phyloP scores from a whole-genome alignment of 2,329 filamentous ascomycete species.

The Claviceps lovelessii region DNA sequence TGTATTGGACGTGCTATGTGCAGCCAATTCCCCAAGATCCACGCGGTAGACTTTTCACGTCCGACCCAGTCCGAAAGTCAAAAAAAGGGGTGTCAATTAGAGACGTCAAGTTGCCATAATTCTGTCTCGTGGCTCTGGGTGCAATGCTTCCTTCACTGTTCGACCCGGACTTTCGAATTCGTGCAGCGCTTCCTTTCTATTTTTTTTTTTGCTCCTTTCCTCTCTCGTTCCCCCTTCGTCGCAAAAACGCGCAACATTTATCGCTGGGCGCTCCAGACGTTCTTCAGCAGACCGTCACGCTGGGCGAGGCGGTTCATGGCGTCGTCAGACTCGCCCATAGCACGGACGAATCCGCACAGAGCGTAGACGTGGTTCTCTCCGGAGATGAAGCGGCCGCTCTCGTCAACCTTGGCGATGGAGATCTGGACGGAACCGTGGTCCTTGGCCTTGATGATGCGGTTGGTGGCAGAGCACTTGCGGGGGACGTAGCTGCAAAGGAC shows the following conservation, averaged over 20 bases:
- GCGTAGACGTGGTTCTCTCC: slow-evolving; percentile 97
- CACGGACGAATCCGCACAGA: slow-evolving; percentile 92
- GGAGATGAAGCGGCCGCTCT: slow-evolving; percentile 85
- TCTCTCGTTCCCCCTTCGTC: slow-evolving; percentile 4
- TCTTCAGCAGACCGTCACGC: slow-evolving; percentile 93
- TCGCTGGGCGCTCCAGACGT: slow-evolving; percentile 73
- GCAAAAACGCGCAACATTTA: slow-evolving; percentile 25
- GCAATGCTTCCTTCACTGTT: not conserved
- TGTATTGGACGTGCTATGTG: slow-evolving; percentile 30
- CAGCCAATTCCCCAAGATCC: slow-evolving; percentile 29
- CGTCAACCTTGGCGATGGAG: slow-evolving; percentile 93
- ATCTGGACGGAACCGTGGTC: slow-evolving; percentile 98
- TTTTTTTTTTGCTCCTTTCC: slow-evolving; percentile 3
- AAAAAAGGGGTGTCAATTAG: slow-evolving; percentile 5
- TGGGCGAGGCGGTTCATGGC: slow-evolving; percentile 89
- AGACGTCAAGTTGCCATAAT: slow-evolving; percentile 4
- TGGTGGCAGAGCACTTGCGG: slow-evolving; percentile 96
- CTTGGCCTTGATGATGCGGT: slow-evolving; percentile 99
- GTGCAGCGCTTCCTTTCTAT: slow-evolving; percentile 5
- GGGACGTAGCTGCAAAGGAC: slow-evolving; percentile 64
- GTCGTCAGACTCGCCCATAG: slow-evolving; percentile 97
- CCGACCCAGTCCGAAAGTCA: slow-evolving; percentile 18
- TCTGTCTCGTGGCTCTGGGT: not conserved
- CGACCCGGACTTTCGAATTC: slow-evolving; percentile 3
- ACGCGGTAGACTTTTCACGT: slow-evolving; percentile 16